Base-by-base conservation (phyloP, 1,139 yeast genomes). In the Maudiozyma humilis region DNA sequence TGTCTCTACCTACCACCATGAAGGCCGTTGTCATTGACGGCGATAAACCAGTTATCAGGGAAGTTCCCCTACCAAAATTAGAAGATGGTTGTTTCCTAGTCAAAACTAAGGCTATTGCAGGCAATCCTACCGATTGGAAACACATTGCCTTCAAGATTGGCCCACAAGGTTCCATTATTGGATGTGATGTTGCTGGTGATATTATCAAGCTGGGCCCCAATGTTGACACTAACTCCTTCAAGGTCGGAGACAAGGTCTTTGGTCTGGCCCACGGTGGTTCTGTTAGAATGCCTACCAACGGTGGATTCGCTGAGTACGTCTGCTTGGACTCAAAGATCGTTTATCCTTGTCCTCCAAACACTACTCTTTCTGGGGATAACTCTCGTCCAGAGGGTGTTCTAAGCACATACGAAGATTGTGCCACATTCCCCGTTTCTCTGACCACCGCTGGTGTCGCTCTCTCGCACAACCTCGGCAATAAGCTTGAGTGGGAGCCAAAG, bases 101-200 rank as follows among this genome's bases (percentile, higher is more conserved):
- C 48, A 75, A 77, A 59, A 69, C 79, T 6, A 65, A 65, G 35
- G 82, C 89, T 2, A 72, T 63, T 43, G 88, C 87, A 3, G 70
- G 74, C 34, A 84, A 84, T 57, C 93, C 93, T 38, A 77, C 85
- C n/a, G 93, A 84, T 59, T 82, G 83, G 82, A 81, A 80, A 55
- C 84, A 79, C 52, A 57, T 72, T 33, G 68, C 55, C 4, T 59
- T 45, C 41, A 56, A 65, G 6, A 55, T 67, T 47, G 73, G 72
- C 17, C 56, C 63, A 1, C 66, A 69, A 35, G 84, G 80, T 19
- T 59, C 70, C 31, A 69, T 75, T 42, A 56, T 67, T 16, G 86
- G 86, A 14, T 68, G 78, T 41, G 86, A 79, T 53, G 73, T 71
- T 30, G 64, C 82, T 39, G 93, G 93, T 43, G 65, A 65, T 17